Evolutionary conservation across 176 grass and related monocot species (phyloP), one percentile per base, ranked within the genome.

Genomic region (Carex kokanica): DNA sequence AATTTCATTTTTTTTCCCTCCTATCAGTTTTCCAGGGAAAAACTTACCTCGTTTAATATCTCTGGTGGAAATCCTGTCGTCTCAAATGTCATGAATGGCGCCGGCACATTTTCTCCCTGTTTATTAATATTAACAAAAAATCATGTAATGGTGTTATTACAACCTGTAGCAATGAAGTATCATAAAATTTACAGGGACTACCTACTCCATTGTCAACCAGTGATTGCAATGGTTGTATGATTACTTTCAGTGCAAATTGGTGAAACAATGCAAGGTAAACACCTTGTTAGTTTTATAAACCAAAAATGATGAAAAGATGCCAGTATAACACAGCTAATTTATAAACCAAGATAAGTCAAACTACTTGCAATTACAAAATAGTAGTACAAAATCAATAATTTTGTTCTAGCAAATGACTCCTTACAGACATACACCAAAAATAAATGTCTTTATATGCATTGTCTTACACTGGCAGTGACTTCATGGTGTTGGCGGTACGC

Each of bases 31-130:
- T 24, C 72, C 11, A 86, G 88, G 63, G 84, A 52, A 56, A 88
- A 86, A 84, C 74, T 78, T 95, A 99, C 96, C 96, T 99, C 96
- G 74, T 88, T 88, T 45, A 99, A 71, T 66, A 99, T 95, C 85
- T 99, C 96, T 74, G 96, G 96, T 63, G 96, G 96, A 70, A 99
- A 93, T 65, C 90, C 96, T 71, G 95, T 92, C 25, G 93, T 43
- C 69, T 99, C 96, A 83, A 99, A 99, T 86, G 96, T 99, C 96
- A 99, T 99, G 89, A 99, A 99, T 8, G 96, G 96, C 83, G 93
- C 81, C 74, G 96, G 96, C 83, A 95, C 91, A 38, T 99, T 92
- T 32, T 91, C 93, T 51, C 96, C 96, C 96, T 99, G 86, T 88
- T 81, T 80, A 80, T 79, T 55, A 57, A 81, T 62, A 65, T 72